phyloP scores from a whole-genome alignment of 2,329 filamentous ascomycete species.

The Davidsoniella australis region DNA sequence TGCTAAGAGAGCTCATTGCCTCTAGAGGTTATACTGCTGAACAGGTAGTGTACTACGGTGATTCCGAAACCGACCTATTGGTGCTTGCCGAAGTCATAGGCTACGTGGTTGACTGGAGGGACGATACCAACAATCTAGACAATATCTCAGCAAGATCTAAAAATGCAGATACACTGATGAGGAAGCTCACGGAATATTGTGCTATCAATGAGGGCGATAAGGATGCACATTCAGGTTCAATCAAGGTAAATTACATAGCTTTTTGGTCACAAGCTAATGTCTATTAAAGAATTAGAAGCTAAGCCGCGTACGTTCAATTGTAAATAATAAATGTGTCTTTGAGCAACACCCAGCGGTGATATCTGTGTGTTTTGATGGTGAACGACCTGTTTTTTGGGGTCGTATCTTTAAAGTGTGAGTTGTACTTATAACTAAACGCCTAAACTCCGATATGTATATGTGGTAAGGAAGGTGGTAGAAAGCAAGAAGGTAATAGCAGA shows the following conservation, averaged over 20 bases:
- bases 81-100: conserved; percentile 31
- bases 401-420: not conserved
- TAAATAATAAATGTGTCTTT: too few species aligned
- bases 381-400: not conserved
- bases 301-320: too few species aligned
- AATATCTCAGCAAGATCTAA: too few species aligned
- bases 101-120: conserved; percentile 24
- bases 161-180: too few species aligned
- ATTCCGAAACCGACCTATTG: conserved; percentile 39
- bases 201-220: too few species aligned
- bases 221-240: too few species aligned
- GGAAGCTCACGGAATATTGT: too few species aligned
- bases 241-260: too few species aligned
- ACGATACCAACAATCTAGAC: too few species aligned
- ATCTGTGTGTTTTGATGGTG: not conserved
- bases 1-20: conserved; percentile 20
- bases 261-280: too few species aligned
- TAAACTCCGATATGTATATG: conserved; percentile 2
- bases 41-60: conserved; percentile 36
- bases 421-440: not conserved
- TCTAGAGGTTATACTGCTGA: conserved; percentile 12
- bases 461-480: not conserved
- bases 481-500: not conserved
- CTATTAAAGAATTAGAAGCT: too few species aligned
- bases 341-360: not conserved